Base-by-base conservation (phyloP, 352 stramenopile species). In the Phytophthora pinifolia region DNA sequence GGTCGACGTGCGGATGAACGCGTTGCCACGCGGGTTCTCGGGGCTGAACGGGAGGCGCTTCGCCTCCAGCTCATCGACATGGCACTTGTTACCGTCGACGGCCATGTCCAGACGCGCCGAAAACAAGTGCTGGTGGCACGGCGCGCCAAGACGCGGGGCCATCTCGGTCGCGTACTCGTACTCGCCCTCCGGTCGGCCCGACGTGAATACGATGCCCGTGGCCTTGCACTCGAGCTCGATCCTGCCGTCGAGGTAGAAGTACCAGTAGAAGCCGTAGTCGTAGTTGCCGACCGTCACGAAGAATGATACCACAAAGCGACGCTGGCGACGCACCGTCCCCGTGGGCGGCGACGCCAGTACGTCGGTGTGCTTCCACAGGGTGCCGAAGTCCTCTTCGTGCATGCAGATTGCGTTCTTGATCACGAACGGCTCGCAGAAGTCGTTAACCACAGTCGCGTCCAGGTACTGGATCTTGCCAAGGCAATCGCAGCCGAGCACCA, bases 221-320 rank as follows among this genome's bases (percentile, higher is more conserved):
- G 88, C 64, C 53, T 87, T 84, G 54, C 82, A 85, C 57, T 92
- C 80, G 25, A 89, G 84, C 52, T 92, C 79, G 59, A 95, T 87
- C 32, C 61, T 74, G 15, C 85, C 80, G 60, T 94, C 79, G 13
- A 86, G 71, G 62, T 83, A 83, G 2, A 92, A 68, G 44, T 80
- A 68, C 68, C 72, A 89, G 62, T 90, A 92, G 49, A 89, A 89
- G 10, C 83, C 56, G 63, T 88, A 90, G 55, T 92, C 82, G 57
- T 92, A 90, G 59, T 92, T 91, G 44, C 81, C 85, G 33, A 93
- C 84, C 9, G 85, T 92, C n/a, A 81, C 67, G 54, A 95, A 89
- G 54, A 83, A 89, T 9, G 62, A 84, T 56, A 95, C 77, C 10
- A 95, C 80, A 10, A 95, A 65, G 9, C 86, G 71, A 15, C 79